Base-by-base conservation (phyloP, 1,139 yeast genomes). In the Candida dubliniensis region DNA sequence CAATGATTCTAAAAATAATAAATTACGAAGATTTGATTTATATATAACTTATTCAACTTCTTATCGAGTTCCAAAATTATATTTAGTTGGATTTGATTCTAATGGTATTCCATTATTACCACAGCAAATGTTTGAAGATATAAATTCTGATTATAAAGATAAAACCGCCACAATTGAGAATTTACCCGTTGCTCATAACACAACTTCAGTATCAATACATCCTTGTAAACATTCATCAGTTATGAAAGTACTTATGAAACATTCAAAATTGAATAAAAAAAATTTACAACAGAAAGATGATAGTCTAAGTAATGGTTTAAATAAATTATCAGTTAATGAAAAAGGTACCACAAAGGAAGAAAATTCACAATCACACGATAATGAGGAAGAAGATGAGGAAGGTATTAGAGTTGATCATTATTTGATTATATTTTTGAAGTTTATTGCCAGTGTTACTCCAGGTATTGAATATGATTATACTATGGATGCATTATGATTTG, bases 391-490 rank as follows among this genome's bases (percentile, higher is more conserved):
- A 14, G 71, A 69, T 34, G 77, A 81, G 13, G 49, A 47, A 4
- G 71, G 66, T 0, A 74, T 93, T 10, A 74, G 96, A 38, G 97
- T 86, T 1, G 99, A 93, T 62, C 97, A 90, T 59, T 93, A 93
- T 60, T 69, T 93, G 55, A 76, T 93, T 34, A 85, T 91, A 10
- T 93, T 93, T 61, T 75, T 93, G 57, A 95, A 95, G 65, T 93
- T 93, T 58, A 91, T 93, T 45, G 88, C 98, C 11, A 88, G 97
- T 67, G 98, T 95, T 11, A 91, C 96, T 2, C 99, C 99, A 0
- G 96, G 97, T 10, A 90, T 93, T 45, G 96, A 91, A 64, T 95
- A 91, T 64, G 99, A 93, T 59, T 90, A 90, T 62, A 91, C 98
- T 33, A 93, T 91, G 96, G 91, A 89, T 61, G 93, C 89, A 3